Conservation (phyloP, 2,329 filamentous ascomycete genomes). For the Torrubiellomyces zombiae region DNA sequence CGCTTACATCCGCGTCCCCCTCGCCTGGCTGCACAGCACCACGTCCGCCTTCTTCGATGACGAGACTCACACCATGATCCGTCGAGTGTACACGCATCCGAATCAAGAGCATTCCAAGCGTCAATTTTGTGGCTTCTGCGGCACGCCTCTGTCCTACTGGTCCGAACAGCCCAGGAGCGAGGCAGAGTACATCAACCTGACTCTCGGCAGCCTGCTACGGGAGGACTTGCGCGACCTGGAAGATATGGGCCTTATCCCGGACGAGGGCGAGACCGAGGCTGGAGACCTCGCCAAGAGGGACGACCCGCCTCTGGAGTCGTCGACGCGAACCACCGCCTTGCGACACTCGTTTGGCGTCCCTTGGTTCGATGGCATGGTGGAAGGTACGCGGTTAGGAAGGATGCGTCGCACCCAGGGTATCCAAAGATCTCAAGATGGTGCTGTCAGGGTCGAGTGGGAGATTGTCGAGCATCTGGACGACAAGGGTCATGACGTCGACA, state of each 20-base stretch:
- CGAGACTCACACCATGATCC: slow-evolving; percentile 53
- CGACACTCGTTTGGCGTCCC: slow-evolving; percentile 54
- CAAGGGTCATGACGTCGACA: slow-evolving; percentile 18
- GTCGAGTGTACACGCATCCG: slow-evolving; percentile 46
- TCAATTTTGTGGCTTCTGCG: slow-evolving; percentile 84
- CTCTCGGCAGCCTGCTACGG: slow-evolving; percentile 57
- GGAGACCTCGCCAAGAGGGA: slow-evolving; percentile 8
- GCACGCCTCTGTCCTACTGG: slow-evolving; percentile 74
- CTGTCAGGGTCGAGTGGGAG: slow-evolving; percentile 63
- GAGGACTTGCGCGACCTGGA: slow-evolving; percentile 59
- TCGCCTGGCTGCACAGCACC: slow-evolving; percentile 62
- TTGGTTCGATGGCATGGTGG: slow-evolving; percentile 73
- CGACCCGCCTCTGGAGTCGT: slow-evolving; percentile 5
- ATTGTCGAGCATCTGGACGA: slow-evolving; percentile 53
- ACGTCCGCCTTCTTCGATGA: slow-evolving; percentile 64
- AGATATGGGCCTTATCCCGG: slow-evolving; percentile 55
- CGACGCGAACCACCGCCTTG: slow-evolving; percentile 14
- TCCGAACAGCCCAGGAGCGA: slow-evolving; percentile 54
- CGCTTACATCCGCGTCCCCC: slow-evolving; percentile 68
- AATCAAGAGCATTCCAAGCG: slow-evolving; percentile 44
- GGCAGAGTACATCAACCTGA: slow-evolving; percentile 64
- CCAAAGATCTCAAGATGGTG: slow-evolving; percentile 40
- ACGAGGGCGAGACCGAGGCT: slow-evolving; percentile 15
- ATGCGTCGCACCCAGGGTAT: slow-evolving; percentile 45
- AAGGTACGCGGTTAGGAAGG: slow-evolving; percentile 56